Base-by-base conservation (phyloP, 768 basidiomycete genomes). In the Phaeotremella fagi region DNA sequence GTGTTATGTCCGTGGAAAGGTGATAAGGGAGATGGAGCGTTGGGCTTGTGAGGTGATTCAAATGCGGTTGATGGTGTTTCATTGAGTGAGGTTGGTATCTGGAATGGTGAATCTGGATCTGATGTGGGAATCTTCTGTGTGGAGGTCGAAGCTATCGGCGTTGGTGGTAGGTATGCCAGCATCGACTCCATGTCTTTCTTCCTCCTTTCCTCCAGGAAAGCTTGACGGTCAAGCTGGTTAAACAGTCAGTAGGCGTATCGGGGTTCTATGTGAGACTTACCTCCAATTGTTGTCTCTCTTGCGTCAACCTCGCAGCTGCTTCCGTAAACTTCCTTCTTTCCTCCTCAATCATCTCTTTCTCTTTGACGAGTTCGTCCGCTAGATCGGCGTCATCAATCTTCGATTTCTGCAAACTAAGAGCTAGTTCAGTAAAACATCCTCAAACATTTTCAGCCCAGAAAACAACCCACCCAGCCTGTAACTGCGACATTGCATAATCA, bases 281-380 rank as follows among this genome's bases (percentile, higher is more conserved):
- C 57, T 70, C 70, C n/a, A 73, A 48, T 12, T 59, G 47, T 7
- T 57, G 57, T 33, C 61, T 41, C 49, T 70, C 68, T 31, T 60
- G 52, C 1, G 49, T 59, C 9, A 73, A 44, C 22, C 57, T 61
- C 31, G 53, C 52, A n/a, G 54, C 50, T 7, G 36, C 52, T 24
- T 66, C 65, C 1, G 57, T 52, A 24, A 66, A 45, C 18, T 59
- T 54, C 36, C 28, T 42, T 12, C 61, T 43, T 49, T 71, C 66
- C 9, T 55, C 61, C 16, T 65, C 62, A 12, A 68, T 36, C 27
- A 48, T 31, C 25, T 57, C 54, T 16, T 48, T 41, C 35, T 61
- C 52, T 16, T 50, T 50, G 41, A 43, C 35, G 14, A 60, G 31
- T 5, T 33, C 31, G 15, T 46, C 48, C 22, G 23, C 29, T 14